Evolutionary conservation across 805 yeast species (phyloP).

Genomic region (Yamadazyma tumulicola): DNA sequence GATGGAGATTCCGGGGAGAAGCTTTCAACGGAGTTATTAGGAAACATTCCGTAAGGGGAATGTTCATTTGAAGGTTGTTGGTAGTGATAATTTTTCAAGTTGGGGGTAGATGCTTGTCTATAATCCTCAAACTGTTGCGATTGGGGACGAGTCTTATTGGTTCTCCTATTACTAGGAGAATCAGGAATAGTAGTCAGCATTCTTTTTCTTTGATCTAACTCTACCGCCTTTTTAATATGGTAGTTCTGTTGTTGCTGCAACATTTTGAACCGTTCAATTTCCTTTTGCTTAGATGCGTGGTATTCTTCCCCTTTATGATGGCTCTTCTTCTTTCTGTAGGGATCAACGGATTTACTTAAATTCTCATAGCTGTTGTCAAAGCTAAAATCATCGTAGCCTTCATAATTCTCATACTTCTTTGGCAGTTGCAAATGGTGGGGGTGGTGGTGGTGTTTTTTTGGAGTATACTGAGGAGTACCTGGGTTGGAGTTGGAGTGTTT

Average conservation of each 20-base stretch:
- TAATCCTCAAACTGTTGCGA: constrained; percentile 12
- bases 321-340: constrained; percentile 6
- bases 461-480: constrained; percentile 14
- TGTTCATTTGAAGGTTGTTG: constrained; percentile 1
- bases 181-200: constrained; percentile 13
- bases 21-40: constrained; percentile 23
- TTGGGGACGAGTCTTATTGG: constrained; percentile 16
- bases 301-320: constrained; percentile 16
- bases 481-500: constrained; percentile 5
- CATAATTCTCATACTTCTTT: constrained; percentile 7
- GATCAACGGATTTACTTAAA: constrained; percentile 9
- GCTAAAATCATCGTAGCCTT: constrained; percentile 15
- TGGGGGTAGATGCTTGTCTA: constrained; percentile 14
- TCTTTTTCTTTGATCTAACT: constrained; percentile 9
- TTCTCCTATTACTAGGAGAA: constrained; percentile 7
- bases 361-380: constrained; percentile 24
- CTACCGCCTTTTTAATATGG: constrained; percentile 19
- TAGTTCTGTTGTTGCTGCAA: constrained; percentile 30
- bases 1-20: constrained; percentile 22
- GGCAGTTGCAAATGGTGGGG: constrained; percentile 4
- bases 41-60: constrained; percentile 11
- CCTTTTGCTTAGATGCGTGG: constrained; percentile 21
- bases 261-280: constrained; percentile 26
- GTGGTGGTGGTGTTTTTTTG: constrained; percentile 3
- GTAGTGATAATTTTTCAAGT: constrained; percentile 9